Evolutionary conservation across 2,329 filamentous ascomycete species (phyloP).

Genomic region (Cercospora janseana): DNA sequence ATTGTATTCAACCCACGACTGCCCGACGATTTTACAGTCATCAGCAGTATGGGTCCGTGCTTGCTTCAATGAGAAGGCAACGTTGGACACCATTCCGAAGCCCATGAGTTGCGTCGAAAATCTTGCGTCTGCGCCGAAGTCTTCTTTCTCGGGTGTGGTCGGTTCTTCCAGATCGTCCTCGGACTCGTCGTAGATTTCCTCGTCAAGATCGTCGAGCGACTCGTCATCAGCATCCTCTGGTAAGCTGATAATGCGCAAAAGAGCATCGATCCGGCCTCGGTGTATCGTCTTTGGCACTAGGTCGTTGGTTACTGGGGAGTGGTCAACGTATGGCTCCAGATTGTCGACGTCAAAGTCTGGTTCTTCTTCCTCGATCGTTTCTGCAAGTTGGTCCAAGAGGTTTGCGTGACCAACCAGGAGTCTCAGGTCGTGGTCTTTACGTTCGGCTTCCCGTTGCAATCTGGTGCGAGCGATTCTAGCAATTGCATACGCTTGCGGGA

Average conservation of each 20-base stretch:
- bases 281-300: background rate
- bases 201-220: background rate
- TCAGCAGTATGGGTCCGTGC: background rate
- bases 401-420: conserved; percentile 11
- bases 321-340: background rate
- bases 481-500: conserved; percentile 4
- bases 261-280: conserved; percentile 1
- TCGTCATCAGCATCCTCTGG: conserved; percentile 4
- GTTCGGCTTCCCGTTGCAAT: conserved; percentile 7
- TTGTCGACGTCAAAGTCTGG: conserved; percentile 6
- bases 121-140: background rate
- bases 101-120: background rate
- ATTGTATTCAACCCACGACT: background rate
- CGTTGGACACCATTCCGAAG: background rate
- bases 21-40: background rate
- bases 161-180: conserved; percentile 6
- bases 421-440: conserved; percentile 8
- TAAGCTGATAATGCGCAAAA: conserved; percentile 1
- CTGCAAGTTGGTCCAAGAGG: conserved; percentile 7
- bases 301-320: background rate
- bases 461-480: conserved; percentile 7
- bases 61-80: background rate
- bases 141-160: background rate
- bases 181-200: conserved; percentile 6
- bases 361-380: conserved; percentile 5